Evolutionary conservation across 306 rosid genomes (phyloP).

Genomic region (barrel medic (Medicago truncatula)): MtrunA17r5.0-ANR NC_053049.1:32049501-32050000

Average conservation of each 20-base stretch:
- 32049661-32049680: slow-evolving; percentile 87
- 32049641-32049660: slow-evolving; percentile 76
- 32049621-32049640: slow-evolving; percentile 91
- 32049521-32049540: slow-evolving; percentile 93
- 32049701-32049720: slow-evolving; percentile 71
- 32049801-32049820: slow-evolving; percentile 80
- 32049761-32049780: slow-evolving; percentile 63
- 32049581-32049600: slow-evolving; percentile 88
- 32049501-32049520: slow-evolving; percentile 99
- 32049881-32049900: slow-evolving; percentile 94
- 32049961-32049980: slow-evolving; percentile 85
- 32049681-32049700: slow-evolving; percentile 76
- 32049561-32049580: slow-evolving; percentile 91
- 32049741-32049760: slow-evolving; percentile 96
- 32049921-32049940: slow-evolving; percentile 93
- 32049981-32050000: slow-evolving; percentile 95
- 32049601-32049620: slow-evolving; percentile 94
- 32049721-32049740: slow-evolving; percentile 73
- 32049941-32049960: slow-evolving; percentile 86
- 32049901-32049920: slow-evolving; percentile 86
- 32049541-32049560: slow-evolving; percentile 88
- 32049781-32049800: slow-evolving; percentile 75
- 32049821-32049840: slow-evolving; percentile 76
- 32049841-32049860: slow-evolving; percentile 80
- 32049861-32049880: slow-evolving; percentile 91